These are phyloP conservation scores for Asterella californica DNA, from an alignment of 225 moss, liverwort and hornwort species.

Conservation along the genomic window DNA sequence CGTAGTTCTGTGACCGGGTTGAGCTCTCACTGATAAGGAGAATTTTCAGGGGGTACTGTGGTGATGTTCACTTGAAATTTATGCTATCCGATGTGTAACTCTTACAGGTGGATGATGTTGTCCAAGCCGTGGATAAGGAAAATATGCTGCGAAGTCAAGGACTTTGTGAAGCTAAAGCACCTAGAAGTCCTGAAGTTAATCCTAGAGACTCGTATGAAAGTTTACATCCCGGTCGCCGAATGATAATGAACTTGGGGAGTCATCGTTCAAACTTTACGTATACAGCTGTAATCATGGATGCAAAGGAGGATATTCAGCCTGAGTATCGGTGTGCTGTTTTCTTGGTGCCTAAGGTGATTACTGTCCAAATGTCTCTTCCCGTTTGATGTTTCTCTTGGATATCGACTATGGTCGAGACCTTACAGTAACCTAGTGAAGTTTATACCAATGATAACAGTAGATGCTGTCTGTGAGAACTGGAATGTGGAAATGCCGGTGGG, in stretches of 20 bases:
- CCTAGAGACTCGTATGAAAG: slow-evolving; percentile 50
- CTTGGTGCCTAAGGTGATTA: slow-evolving; percentile 73
- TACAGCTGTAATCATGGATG: slow-evolving; percentile 66
- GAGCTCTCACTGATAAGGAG: no score
- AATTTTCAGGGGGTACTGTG: neutral
- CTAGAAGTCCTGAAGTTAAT: slow-evolving; percentile 24
- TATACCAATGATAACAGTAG: no score
- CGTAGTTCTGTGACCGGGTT: no score
- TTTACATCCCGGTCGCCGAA: slow-evolving; percentile 65
- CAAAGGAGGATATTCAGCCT: slow-evolving; percentile 68
- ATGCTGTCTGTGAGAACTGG: no score
- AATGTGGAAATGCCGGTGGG: no score
- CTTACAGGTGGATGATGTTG: slow-evolving; percentile 57
- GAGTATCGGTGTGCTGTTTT: slow-evolving; percentile 74
- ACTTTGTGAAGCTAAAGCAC: slow-evolving; percentile 10
- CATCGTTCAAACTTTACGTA: slow-evolving; percentile 44
- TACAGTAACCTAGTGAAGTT: neutral
- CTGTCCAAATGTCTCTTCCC: no score
- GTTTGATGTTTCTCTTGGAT: neutral
- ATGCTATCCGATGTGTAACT: no score
- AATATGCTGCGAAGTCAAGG: slow-evolving; percentile 55
- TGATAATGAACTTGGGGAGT: slow-evolving; percentile 45
- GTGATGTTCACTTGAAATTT: neutral
- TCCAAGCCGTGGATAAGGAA: slow-evolving; percentile 58
- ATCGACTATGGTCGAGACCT: neutral